phyloP scores from a whole-genome alignment of 2,329 filamentous ascomycete genomes.

The Fusarium euwallaceae region DNA sequence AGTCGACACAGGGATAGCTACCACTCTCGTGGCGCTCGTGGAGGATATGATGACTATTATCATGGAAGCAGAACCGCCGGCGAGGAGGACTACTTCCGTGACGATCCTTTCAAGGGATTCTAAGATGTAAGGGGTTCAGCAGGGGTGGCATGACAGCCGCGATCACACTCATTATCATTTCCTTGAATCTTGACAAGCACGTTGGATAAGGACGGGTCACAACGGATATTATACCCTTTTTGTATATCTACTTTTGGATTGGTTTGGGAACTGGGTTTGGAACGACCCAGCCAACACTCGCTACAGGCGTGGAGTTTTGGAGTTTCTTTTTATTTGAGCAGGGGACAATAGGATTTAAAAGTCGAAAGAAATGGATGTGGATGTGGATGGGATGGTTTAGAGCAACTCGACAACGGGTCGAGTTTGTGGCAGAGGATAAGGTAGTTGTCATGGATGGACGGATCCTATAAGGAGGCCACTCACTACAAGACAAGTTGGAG shows the following conservation, averaged over 20 bases:
- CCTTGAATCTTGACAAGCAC: slow-evolving; percentile 25
- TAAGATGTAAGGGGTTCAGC: slow-evolving; percentile 48
- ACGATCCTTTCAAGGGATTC: slow-evolving; percentile 74
- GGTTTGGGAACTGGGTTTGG: slow-evolving; percentile 13
- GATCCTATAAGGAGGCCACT: background rate
- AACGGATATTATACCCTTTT: slow-evolving; percentile 43
- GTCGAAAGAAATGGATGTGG: slow-evolving; percentile 2
- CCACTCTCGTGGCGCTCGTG: slow-evolving; percentile 59
- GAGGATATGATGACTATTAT: slow-evolving; percentile 62
- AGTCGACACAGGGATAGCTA: slow-evolving; percentile 68
- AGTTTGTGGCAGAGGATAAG: background rate
- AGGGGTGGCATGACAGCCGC: slow-evolving; percentile 21
- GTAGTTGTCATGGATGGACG: slow-evolving; percentile 1
- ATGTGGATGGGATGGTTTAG: background rate
- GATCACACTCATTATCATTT: slow-evolving; percentile 27
- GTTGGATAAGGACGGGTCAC: slow-evolving; percentile 21
- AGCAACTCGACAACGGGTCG: slow-evolving; percentile 5
- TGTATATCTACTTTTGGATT: slow-evolving; percentile 40
- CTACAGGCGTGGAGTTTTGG: slow-evolving; percentile 35
- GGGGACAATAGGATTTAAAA: slow-evolving; percentile 21
- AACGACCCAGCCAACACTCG: slow-evolving; percentile 20
- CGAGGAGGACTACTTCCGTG: slow-evolving; percentile 70
- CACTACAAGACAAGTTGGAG: background rate
- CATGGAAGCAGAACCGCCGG: slow-evolving; percentile 60
- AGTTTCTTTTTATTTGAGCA: slow-evolving; percentile 3